phyloP scores from a whole-genome alignment of 2,329 filamentous ascomycete genomes.

The Colletotrichum magnum region DNA sequence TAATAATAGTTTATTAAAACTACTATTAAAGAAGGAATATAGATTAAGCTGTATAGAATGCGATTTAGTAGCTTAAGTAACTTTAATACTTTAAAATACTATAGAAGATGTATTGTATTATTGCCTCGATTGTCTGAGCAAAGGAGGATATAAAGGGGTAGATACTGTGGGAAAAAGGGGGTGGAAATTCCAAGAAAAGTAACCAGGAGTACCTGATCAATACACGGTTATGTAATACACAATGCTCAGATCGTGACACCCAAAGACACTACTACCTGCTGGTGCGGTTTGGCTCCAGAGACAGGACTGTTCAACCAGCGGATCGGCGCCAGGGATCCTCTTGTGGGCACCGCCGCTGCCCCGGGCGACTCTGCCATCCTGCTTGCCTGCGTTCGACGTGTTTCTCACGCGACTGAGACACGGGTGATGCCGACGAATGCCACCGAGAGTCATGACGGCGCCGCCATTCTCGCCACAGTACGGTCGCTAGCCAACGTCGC shows the following conservation, averaged over 20 bases:
- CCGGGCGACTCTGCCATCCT: slow-evolving; percentile 6
- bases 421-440: slow-evolving; percentile 14
- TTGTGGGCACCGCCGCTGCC: slow-evolving; percentile 8
- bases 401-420: not conserved
- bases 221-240: too few relatives aligned
- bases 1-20: too few relatives aligned
- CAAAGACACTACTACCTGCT: not conserved
- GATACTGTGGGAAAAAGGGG: too few relatives aligned
- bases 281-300: slow-evolving; percentile 14
- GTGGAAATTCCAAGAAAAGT: too few relatives aligned
- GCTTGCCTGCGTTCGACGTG: slow-evolving; percentile 12
- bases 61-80: too few relatives aligned
- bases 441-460: not conserved
- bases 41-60: too few relatives aligned
- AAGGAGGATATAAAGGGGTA: too few relatives aligned
- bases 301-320: slow-evolving; percentile 19
- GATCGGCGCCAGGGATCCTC: slow-evolving; percentile 38
- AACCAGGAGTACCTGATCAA: too few relatives aligned
- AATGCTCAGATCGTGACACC: not conserved
- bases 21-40: too few relatives aligned
- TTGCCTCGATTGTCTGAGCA: too few relatives aligned
- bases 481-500: not conserved
- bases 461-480: not conserved
- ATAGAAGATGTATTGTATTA: too few relatives aligned
- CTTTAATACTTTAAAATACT: too few relatives aligned